A percentile compares a stretch with the other conserved stretches of the same genome.
Conservation (phyloP, 495 filamentous ascomycete genomes). For the Thozetella sp. region DNA sequence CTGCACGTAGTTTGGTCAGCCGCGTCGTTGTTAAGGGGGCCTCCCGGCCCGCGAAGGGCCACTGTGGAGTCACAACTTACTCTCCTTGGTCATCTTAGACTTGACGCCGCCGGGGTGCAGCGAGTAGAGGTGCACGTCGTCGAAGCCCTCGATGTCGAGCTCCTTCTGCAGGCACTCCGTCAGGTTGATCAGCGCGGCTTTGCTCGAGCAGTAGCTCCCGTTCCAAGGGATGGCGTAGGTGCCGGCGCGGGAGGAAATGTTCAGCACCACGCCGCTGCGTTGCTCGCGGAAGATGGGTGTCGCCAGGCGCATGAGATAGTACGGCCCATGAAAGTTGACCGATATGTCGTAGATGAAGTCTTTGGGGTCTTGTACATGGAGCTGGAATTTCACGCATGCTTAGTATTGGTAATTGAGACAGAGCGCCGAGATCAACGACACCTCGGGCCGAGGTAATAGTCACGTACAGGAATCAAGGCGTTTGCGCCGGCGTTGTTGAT, state of each 20-base stretch:
- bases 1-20: not conserved
- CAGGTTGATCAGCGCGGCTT: slow-evolving; percentile 34
- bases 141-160: slow-evolving; percentile 25
- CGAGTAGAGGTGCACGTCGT: slow-evolving; percentile 29
- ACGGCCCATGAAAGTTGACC: slow-evolving; percentile 56
- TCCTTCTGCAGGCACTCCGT: slow-evolving; percentile 31
- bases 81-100: slow-evolving; percentile 28
- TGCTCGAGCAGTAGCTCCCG: slow-evolving; percentile 32
- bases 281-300: slow-evolving; percentile 22
- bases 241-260: slow-evolving; percentile 32
- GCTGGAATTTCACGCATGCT: not conserved
- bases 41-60: not conserved
- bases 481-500: slow-evolving; percentile 36
- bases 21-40: too few relatives aligned
- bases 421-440: not conserved
- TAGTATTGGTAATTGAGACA: not conserved
- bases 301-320: slow-evolving; percentile 31
- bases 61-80: slow-evolving; percentile 12
- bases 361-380: slow-evolving; percentile 23
- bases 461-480: slow-evolving; percentile 20
- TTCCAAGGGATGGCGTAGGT: slow-evolving; percentile 28
- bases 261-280: slow-evolving; percentile 26
- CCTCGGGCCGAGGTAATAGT: not conserved
- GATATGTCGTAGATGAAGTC: slow-evolving; percentile 60
- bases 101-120: slow-evolving; percentile 34